These are phyloP conservation scores for Ensete ventricosum DNA, from an alignment of 176 grass and related monocot genomes.

Conservation along the genomic window DNA sequence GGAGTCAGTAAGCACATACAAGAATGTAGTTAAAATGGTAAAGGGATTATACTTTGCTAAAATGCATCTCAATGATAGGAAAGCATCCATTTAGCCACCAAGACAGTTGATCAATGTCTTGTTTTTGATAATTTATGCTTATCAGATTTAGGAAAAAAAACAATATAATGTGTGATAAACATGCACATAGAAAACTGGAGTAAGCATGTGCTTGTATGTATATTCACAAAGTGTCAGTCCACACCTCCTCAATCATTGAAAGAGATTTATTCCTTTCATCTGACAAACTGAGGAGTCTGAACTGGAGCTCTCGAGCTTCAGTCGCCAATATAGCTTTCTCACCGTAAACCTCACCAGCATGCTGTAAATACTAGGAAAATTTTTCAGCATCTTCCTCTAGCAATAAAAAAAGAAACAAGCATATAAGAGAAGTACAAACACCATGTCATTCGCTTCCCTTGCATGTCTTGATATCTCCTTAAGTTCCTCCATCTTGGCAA, in stretches of 20 bases:
- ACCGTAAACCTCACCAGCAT: slow-evolving; percentile 45
- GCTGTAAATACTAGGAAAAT: slow-evolving; percentile 27
- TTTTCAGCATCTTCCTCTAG: background rate
- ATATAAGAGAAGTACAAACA: slow-evolving; percentile 13
- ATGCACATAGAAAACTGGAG: background rate
- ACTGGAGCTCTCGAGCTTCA: slow-evolving; percentile 52
- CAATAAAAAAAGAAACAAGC: background rate
- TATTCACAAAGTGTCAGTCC: background rate
- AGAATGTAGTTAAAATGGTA: too few relatives aligned
- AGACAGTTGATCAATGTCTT: too few relatives aligned
- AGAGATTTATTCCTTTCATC: slow-evolving; percentile 39
- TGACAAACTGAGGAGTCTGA: slow-evolving; percentile 34
- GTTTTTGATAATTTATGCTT: background rate
- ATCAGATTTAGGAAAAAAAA: background rate
- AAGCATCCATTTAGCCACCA: too few relatives aligned
- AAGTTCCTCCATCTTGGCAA: slow-evolving; percentile 38
- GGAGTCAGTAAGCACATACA: too few relatives aligned
- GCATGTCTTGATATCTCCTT: slow-evolving; percentile 39
- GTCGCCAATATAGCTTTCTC: slow-evolving; percentile 71
- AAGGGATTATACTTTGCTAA: too few relatives aligned
- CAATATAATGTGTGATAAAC: background rate
- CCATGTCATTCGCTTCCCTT: slow-evolving; percentile 48
- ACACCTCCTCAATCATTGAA: slow-evolving; percentile 43
- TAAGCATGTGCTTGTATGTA: background rate
- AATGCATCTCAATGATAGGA: too few relatives aligned